Base-by-base conservation (phyloP, 176 grass and related monocot species). In the Tuctoria greenei region DNA sequence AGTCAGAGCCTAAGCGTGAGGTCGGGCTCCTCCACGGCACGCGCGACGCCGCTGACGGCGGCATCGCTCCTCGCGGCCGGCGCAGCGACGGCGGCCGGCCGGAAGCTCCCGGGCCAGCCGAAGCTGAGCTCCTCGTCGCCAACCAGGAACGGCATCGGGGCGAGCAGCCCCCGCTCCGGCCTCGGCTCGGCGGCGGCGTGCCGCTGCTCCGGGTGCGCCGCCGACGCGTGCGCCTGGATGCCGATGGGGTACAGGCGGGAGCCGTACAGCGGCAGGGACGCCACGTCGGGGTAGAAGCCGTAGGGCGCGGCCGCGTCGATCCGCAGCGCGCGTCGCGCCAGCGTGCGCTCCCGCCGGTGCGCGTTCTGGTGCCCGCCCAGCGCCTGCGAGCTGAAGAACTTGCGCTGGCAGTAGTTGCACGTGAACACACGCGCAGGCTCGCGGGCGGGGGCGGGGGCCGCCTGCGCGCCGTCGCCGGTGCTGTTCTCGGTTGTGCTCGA, bases 381-480 rank as follows among this genome's bases (percentile, higher is more conserved):
- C 47, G 90, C 90, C 64, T 92, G 90, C 43, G 86, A 92, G 80
- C 90, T 92, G 83, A 86, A 92, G 90, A 92, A 92, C 90, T 86
- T 92, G 59, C 90, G 74, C 86, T 86, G 86, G 86, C 90, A 92
- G 66, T 92, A 89, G 83, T 86, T 92, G 90, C 90, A 92, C 45
- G 79, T 76, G 83, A 92, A 92, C 65, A 92, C 83, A 11, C 89
- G 77, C 20, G 77, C 41, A 46, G 83, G 75, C 64, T 90, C 83
- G 31, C 79, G 68, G n/a, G 78, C 71, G 1, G 28, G 57, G 8
- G 36, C 20, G 2, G 43, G 24, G 4, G 71, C 8, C 8, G 54
- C 14, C 26, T 17, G 24, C 44, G 17, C 37, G 20, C n/a, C 23
- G 24, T 28, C 13, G 34, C 71, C 24, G 62, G 36, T 67, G 74